Percentiles rank a stretch among this genome's conserved stretches.
phyloP scores from a whole-genome alignment of 805 yeast species.

The Lipomyces oligophaga region DNA sequence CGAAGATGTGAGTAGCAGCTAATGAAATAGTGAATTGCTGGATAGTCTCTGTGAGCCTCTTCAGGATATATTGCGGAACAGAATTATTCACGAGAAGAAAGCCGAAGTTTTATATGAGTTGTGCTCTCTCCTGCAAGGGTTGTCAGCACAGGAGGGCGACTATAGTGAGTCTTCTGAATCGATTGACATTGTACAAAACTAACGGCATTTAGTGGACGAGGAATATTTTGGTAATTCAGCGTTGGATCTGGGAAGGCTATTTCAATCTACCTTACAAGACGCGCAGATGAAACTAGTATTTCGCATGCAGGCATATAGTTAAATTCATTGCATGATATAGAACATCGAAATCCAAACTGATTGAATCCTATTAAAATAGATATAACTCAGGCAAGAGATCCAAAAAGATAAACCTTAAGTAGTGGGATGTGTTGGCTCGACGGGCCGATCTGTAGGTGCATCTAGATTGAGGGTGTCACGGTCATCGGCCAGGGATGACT shows the following conservation, averaged over 20 bases:
- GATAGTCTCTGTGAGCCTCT: slow-evolving; percentile 68
- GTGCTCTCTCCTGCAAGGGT: slow-evolving; percentile 53
- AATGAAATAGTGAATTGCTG: slow-evolving; percentile 47
- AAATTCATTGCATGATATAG: slow-evolving; percentile 28
- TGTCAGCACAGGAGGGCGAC: slow-evolving; percentile 34
- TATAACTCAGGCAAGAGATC: no score
- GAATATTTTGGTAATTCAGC: slow-evolving; percentile 33
- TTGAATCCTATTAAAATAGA: no score
- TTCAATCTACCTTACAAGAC: slow-evolving; percentile 69
- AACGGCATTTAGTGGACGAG: slow-evolving; percentile 10
- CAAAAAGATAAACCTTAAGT: no score
- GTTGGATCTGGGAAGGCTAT: slow-evolving; percentile 53
- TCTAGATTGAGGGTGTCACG: no score
- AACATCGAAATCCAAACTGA: no score
- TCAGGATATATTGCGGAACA: slow-evolving; percentile 63
- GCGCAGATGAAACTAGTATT: slow-evolving; percentile 78
- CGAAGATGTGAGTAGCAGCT: no score
- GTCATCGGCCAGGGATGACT: no score
- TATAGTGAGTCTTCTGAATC: slow-evolving; percentile 2
- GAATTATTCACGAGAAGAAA: slow-evolving; percentile 65
- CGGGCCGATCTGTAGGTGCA: no score
- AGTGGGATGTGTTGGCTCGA: no score
- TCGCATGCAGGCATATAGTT: slow-evolving; percentile 59
- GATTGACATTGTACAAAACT: background rate
- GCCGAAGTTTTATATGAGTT: slow-evolving; percentile 70